Conservation (phyloP, 768 basidiomycete genomes). For the Hemileccinum rubropunctum region DNA sequence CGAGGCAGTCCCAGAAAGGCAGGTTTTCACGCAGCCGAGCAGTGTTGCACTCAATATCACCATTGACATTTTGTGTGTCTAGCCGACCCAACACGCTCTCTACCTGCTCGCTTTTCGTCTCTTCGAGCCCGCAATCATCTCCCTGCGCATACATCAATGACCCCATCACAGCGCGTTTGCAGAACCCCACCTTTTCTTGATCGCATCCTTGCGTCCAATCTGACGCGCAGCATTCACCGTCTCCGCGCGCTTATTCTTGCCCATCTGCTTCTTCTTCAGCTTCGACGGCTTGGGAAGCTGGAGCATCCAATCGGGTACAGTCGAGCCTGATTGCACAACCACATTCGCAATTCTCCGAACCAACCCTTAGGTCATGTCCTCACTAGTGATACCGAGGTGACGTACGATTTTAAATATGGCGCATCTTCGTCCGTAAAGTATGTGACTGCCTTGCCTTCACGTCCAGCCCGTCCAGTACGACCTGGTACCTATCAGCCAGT, state of each 20-base stretch:
- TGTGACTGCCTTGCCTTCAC: conserved; percentile 90
- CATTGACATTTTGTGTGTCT: no score
- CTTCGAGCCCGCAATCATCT: conserved; percentile 77
- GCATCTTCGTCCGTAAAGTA: conserved; percentile 95
- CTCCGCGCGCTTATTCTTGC: conserved; percentile 78
- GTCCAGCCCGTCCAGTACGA: conserved; percentile 92
- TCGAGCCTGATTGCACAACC: conserved; percentile 87
- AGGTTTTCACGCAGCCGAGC: no score
- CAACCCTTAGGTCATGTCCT: conserved; percentile 8
- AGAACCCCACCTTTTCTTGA: conserved; percentile 61
- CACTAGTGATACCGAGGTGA: conserved; percentile 2
- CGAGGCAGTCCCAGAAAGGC: conserved; percentile 5
- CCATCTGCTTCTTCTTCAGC: conserved; percentile 81
- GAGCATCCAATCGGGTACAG: conserved; percentile 93
- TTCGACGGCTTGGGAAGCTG: conserved; percentile 92
- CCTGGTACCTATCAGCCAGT: conserved; percentile 41
- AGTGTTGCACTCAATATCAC: no score
- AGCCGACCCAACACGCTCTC: no score
- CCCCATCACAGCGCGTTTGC: neutral
- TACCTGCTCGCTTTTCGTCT: conserved; percentile 56
- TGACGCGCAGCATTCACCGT: conserved; percentile 66
- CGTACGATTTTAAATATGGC: conserved; percentile 85
- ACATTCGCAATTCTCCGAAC: conserved; percentile 84
- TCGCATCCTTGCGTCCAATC: conserved; percentile 65
- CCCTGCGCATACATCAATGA: conserved; percentile 41